Evolutionary conservation across 2,329 filamentous ascomycete genomes (phyloP).

Genomic region (Curvularia sp.): DNA sequence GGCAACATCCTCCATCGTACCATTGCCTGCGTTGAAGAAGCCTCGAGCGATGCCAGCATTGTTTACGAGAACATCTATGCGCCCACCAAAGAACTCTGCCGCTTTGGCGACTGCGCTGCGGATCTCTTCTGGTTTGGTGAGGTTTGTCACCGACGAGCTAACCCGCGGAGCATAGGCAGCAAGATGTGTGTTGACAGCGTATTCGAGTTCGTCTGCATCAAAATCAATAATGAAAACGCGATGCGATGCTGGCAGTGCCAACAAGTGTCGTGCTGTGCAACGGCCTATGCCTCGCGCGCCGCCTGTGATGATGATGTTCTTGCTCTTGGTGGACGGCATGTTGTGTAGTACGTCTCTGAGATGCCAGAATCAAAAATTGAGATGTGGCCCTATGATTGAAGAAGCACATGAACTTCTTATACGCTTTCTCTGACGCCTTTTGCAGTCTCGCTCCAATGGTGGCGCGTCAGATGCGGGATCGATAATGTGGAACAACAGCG

Average conservation of each 20-base stretch:
- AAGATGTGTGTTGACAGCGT: constrained; percentile 39
- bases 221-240: constrained; percentile 55
- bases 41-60: constrained; percentile 37
- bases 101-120: constrained; percentile 44
- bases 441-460: background rate
- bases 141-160: constrained; percentile 45
- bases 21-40: constrained; percentile 33
- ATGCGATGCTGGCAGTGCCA: constrained; percentile 46
- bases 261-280: constrained; percentile 52
- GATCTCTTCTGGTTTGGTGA: constrained; percentile 38
- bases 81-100: constrained; percentile 48
- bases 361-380: background rate
- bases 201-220: constrained; percentile 49
- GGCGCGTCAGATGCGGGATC: constrained; percentile 12
- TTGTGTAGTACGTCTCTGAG: background rate
- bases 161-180: constrained; percentile 38
- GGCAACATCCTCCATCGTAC: constrained; percentile 33
- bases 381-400: background rate
- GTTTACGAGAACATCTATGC: constrained; percentile 42
- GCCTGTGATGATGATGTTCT: constrained; percentile 49
- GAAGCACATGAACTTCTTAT: background rate
- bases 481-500: constrained; percentile 10
- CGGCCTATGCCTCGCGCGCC: constrained; percentile 56
- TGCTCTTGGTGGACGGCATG: constrained; percentile 30
- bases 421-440: background rate